Base-by-base conservation (phyloP, 768 basidiomycete genomes). In the Termitomyces sp. region DNA sequence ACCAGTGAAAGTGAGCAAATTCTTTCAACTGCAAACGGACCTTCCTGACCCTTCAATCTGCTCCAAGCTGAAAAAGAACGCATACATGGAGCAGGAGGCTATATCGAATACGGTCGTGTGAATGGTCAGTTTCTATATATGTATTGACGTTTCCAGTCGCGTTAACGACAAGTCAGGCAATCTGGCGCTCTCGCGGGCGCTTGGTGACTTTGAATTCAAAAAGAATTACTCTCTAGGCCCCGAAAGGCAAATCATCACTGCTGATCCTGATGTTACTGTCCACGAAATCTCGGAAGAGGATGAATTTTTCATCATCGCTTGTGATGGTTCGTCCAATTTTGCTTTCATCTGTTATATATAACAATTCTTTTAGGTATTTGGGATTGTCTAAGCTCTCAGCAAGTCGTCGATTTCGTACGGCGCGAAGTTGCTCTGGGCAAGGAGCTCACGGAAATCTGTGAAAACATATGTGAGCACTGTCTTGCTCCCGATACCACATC, bases 201-300 rank as follows among this genome's bases (percentile, higher is more conserved):
- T 99, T 27, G 97, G 97, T 54, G 97, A 99, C 71, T 98, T 99
- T 69, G 94, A 97, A 62, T 99, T 97, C 82, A 99, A 99, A 80
- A 95, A 96, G 75, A 96, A 95, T 68, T 83, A 83, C 48, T 72
- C 81, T 17, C 72, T 98, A 10, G 71, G 82, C 41, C 87, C 95
- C 17, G 96, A 98, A 73, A 82, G 84, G 49, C 97, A 99, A 72
- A 87, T 95, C 57, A 97, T 99, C 63, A 98, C 97, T 1, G 83
- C 92, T 38, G 84, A 99, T 69, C 97, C 97, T 21, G 97, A 99
- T 57, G 77, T 99, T 62, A 91, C 83, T 17, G 76, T 78, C 44
- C 97, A 98, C 73, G 76, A 88, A 60, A 77, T 91, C 27, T 86
- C 89, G 1, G 82, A 82, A 9, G 96, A 98, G 55, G 97, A 99